Evolutionary conservation across 768 basidiomycete species (phyloP).

Genomic region (Russula emetica): DNA sequence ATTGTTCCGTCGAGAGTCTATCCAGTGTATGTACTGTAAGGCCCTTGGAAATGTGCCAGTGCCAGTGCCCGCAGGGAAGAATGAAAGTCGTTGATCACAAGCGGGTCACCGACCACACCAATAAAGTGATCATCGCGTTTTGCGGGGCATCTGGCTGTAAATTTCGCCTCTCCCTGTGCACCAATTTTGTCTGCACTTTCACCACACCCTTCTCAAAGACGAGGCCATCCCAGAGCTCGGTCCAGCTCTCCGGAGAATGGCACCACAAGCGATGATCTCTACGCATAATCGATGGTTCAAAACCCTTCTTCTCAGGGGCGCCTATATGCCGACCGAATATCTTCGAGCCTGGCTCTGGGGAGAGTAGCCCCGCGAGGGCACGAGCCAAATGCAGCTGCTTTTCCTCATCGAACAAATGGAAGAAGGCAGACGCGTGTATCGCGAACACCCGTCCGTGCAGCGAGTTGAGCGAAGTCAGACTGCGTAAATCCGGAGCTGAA

Average conservation of each 20-base stretch:
- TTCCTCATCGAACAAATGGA: constrained; percentile 42
- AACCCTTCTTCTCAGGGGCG: constrained; percentile 6
- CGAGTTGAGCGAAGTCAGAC: constrained; percentile 42
- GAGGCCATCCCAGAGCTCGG: constrained; percentile 26
- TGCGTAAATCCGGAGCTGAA: constrained; percentile 31
- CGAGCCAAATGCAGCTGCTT: constrained; percentile 42
- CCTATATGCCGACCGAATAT: constrained; percentile 34
- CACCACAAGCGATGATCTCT: constrained; percentile 12
- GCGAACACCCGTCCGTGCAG: constrained; percentile 45
- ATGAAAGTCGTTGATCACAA: background rate
- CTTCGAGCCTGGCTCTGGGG: constrained; percentile 32
- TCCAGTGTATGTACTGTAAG: no score
- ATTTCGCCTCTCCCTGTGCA: background rate
- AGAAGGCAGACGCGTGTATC: constrained; percentile 50
- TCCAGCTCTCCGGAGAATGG: constrained; percentile 27
- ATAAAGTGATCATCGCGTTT: background rate
- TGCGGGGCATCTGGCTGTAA: background rate
- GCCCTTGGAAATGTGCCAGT: no score
- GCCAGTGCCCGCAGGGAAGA: no score
- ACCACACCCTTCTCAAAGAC: constrained; percentile 29
- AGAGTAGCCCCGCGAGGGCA: constrained; percentile 41
- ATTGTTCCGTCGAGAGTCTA: no score
- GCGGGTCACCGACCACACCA: constrained; percentile 1
- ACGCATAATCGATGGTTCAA: background rate
- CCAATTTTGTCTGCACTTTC: constrained; percentile 16